Conservation (phyloP, 2,329 filamentous ascomycete genomes). For the Phialocephala subalpina region DNA sequence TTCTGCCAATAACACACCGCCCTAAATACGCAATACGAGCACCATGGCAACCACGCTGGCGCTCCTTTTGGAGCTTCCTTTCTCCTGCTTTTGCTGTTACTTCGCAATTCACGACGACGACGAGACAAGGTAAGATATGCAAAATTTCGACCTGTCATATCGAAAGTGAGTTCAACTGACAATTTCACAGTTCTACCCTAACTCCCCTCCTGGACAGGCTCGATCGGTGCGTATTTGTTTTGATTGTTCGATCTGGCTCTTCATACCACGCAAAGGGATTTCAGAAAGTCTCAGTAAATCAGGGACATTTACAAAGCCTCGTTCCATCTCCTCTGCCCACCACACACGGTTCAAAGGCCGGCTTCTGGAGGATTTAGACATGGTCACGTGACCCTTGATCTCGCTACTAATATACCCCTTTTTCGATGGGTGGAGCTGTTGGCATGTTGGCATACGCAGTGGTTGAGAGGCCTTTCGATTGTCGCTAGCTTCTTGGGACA, state of each 20-base stretch:
- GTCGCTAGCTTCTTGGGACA: neutral
- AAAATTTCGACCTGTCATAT: too few species aligned
- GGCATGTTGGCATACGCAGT: too few species aligned
- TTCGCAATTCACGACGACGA: slow-evolving; percentile 7
- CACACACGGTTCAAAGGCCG: too few species aligned
- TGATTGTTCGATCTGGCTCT: neutral
- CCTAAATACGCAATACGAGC: slow-evolving; percentile 4
- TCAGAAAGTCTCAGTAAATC: neutral
- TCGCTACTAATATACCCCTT: too few species aligned
- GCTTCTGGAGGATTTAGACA: too few species aligned
- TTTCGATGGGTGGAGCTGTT: too few species aligned
- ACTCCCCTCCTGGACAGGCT: neutral
- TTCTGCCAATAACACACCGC: slow-evolving; percentile 1
- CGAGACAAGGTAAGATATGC: slow-evolving; percentile 4
- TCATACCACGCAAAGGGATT: neutral
- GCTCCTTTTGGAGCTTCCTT: neutral
- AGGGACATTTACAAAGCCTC: neutral
- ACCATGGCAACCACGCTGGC: slow-evolving; percentile 15
- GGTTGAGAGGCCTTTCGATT: neutral
- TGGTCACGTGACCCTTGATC: too few species aligned
- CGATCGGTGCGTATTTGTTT: neutral
- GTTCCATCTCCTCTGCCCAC: too few species aligned
- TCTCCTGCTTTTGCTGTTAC: slow-evolving; percentile 5
- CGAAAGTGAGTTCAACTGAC: neutral
- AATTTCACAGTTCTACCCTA: neutral